phyloP scores from a whole-genome alignment of 257 asterid genomes.

The Jacaranda mimosifolia region DNA sequence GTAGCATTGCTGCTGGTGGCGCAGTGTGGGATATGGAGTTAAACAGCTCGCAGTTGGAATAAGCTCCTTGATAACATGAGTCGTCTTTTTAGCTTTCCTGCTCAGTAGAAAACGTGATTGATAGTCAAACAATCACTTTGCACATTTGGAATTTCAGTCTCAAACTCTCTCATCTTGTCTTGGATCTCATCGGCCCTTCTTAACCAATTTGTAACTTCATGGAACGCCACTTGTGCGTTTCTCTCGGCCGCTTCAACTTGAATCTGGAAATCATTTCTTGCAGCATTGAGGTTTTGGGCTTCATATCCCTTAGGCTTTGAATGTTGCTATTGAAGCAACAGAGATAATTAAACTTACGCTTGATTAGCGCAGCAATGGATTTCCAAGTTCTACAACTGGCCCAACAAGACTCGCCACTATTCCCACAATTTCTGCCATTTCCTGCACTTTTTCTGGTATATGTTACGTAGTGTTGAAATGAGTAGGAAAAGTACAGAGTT shows the following conservation, averaged over 20 bases:
- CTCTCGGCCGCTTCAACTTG: constrained; percentile 6
- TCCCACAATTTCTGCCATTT: neutral
- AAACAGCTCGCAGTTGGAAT: neutral
- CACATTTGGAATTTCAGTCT: neutral
- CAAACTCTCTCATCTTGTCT: neutral
- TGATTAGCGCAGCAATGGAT: neutral
- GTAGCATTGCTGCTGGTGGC: neutral
- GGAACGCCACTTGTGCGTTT: neutral
- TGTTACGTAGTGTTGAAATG: no score
- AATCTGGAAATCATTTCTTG: neutral
- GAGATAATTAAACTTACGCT: no score
- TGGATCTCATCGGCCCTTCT: neutral
- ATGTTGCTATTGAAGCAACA: no score
- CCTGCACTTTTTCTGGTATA: neutral
- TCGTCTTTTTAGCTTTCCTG: neutral
- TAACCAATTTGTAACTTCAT: neutral
- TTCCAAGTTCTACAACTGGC: neutral
- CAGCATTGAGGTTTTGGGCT: neutral
- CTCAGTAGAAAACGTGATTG: neutral
- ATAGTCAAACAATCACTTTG: neutral
- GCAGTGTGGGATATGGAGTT: neutral
- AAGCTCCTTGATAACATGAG: neutral
- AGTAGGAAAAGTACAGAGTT: no score
- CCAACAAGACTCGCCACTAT: neutral
- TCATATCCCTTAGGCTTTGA: neutral